Conservation (phyloP, 805 yeast species). For the Ogataea naganishii region DNA sequence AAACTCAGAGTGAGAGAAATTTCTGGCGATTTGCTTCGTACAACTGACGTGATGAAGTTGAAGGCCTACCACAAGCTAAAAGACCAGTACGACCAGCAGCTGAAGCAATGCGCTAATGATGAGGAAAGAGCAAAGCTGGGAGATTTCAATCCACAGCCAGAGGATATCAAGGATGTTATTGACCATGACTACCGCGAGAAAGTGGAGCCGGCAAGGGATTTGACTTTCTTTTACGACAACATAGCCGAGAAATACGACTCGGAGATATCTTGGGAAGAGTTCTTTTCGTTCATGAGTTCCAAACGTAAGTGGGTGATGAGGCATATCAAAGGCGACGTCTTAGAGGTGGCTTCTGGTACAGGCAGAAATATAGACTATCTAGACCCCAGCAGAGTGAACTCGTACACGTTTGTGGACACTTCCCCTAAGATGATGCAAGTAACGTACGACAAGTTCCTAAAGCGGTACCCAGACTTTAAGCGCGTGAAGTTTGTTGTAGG, state of each 20-base stretch:
- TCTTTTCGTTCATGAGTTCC: conserved; percentile 48
- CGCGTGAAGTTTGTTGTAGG: conserved; percentile 87
- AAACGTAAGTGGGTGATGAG: conserved; percentile 75
- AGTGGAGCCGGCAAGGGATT: conserved; percentile 67
- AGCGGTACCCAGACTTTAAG: conserved; percentile 53
- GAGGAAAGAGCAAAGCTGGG: conserved; percentile 12
- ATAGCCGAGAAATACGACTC: conserved; percentile 77
- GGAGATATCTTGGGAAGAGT: conserved; percentile 69
- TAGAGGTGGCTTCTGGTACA: conserved; percentile 94
- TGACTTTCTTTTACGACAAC: conserved; percentile 68
- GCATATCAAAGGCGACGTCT: conserved; percentile 76
- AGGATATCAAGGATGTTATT: conserved; percentile 20
- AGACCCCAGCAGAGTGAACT: conserved; percentile 47
- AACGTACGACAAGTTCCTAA: conserved; percentile 64
- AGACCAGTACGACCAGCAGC: conserved; percentile 20
- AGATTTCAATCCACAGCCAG: conserved; percentile 26
- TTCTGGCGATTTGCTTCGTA: conserved; percentile 47
- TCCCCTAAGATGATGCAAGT: conserved; percentile 80
- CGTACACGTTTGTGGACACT: conserved; percentile 81
- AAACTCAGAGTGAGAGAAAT: conserved; percentile 51
- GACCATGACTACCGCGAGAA: conserved; percentile 23
- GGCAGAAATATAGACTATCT: conserved; percentile 84
- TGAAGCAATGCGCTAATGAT: conserved; percentile 6
- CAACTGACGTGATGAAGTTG: conserved; percentile 54
- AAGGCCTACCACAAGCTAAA: conserved; percentile 49